A percentile compares a stretch with the other conserved stretches of the same genome.
Evolutionary conservation across 2,329 filamentous ascomycete genomes (phyloP).

Genomic region (Emmonsia crescens): DNA sequence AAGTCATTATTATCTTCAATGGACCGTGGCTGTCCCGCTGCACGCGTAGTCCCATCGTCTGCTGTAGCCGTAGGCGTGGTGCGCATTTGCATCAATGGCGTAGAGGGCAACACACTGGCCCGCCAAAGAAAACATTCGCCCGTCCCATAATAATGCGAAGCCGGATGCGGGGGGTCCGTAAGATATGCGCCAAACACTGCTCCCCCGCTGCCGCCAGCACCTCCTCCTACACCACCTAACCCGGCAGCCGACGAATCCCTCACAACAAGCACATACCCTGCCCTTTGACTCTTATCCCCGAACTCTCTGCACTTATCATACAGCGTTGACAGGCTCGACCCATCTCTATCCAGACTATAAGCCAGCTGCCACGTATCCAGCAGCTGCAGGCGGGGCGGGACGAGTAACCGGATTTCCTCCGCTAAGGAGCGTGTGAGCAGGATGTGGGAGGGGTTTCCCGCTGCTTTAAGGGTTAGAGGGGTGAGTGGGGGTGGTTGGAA

Average conservation of each 20-base stretch:
- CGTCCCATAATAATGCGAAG: slow-evolving; percentile 81
- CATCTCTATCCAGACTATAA: slow-evolving; percentile 87
- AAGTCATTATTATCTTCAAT: slow-evolving; percentile 23
- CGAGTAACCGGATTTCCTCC: slow-evolving; percentile 82
- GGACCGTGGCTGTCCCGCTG: neutral
- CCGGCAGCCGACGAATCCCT: slow-evolving; percentile 47
- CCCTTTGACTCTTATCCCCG: slow-evolving; percentile 53
- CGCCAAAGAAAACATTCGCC: slow-evolving; percentile 94
- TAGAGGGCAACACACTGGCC: slow-evolving; percentile 52
- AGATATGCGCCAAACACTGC: slow-evolving; percentile 85
- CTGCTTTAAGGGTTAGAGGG: slow-evolving; percentile 58
- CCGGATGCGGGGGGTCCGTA: slow-evolving; percentile 73
- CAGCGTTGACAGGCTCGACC: slow-evolving; percentile 73
- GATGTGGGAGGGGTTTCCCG: slow-evolving; percentile 45
- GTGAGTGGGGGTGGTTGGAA: slow-evolving; percentile 78
- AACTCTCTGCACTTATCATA: slow-evolving; percentile 68
- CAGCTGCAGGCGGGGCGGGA: slow-evolving; percentile 78
- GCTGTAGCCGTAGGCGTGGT: slow-evolving; percentile 1
- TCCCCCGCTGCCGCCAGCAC: slow-evolving; percentile 7
- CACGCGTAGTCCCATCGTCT: neutral
- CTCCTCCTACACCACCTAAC: neutral
- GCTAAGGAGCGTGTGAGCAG: slow-evolving; percentile 65
- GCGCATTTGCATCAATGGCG: slow-evolving; percentile 23
- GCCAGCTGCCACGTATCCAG: slow-evolving; percentile 75
- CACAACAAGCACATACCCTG: slow-evolving; percentile 83